phyloP scores from a whole-genome alignment of 148 eudicot species.

The Amaranthus palmeri region DNA sequence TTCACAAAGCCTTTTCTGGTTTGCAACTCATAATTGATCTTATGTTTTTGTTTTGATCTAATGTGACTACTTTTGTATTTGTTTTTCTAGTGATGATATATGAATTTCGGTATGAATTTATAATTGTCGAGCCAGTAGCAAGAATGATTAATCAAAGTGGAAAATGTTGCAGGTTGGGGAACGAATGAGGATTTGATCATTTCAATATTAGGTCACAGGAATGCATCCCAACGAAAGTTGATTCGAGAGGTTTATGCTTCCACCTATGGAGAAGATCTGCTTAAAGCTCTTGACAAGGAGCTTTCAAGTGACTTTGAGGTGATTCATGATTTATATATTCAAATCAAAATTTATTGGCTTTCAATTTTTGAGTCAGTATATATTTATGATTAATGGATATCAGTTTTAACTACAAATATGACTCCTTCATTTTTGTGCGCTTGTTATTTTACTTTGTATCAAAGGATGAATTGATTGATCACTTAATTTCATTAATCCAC shows the following conservation, averaged over 20 bases:
- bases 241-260: slow-evolving; percentile 58
- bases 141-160: not conserved
- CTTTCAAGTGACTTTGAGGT: slow-evolving; percentile 88
- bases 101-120: not conserved
- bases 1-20: slow-evolving; percentile 67
- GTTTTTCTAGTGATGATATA: too few species aligned
- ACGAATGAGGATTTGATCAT: slow-evolving; percentile 80
- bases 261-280: slow-evolving; percentile 66
- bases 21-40: not conserved
- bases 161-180: slow-evolving; percentile 77
- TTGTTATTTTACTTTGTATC: not conserved
- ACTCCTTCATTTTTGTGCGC: not conserved
- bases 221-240: slow-evolving; percentile 66
- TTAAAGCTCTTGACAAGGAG: slow-evolving; percentile 70
- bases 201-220: slow-evolving; percentile 71
- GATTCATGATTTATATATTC: not conserved
- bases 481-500: too few species aligned
- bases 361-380: not conserved
- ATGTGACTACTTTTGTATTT: not conserved
- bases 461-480: not conserved
- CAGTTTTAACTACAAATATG: not conserved
- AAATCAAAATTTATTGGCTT: not conserved
- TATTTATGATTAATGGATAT: not conserved
- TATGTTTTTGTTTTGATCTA: not conserved
- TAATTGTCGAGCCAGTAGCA: not conserved